A percentile compares a stretch with the other conserved stretches of the same genome.
Evolutionary conservation across 257 asterid genomes (phyloP).

Genomic region (Perilla frutescens): DNA sequence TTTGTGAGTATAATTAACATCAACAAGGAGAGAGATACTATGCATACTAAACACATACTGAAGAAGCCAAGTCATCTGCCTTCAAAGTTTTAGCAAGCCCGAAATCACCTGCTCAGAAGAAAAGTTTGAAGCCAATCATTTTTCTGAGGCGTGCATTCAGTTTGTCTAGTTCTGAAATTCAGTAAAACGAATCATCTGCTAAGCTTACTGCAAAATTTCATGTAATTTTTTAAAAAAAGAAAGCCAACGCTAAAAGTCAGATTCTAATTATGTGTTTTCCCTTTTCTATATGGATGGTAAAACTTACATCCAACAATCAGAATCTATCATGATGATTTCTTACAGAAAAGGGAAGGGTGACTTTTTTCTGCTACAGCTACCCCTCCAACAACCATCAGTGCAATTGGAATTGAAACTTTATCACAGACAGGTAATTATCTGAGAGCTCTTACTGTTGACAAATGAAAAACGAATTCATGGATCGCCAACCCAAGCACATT

Average conservation of each 20-base stretch:
- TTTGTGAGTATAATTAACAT: constrained; percentile 9
- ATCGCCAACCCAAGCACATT: too few species aligned
- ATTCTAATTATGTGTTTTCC: not conserved
- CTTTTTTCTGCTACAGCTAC: too few species aligned
- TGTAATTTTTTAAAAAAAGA: not conserved
- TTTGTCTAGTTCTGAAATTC: constrained; percentile 17
- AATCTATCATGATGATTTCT: too few species aligned
- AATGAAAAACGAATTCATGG: too few species aligned
- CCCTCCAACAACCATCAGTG: too few species aligned
- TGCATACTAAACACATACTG: constrained; percentile 62
- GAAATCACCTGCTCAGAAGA: constrained; percentile 77
- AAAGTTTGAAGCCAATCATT: constrained; percentile 26
- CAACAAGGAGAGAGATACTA: not conserved
- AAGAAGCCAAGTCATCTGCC: constrained; percentile 99
- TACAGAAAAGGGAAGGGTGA: too few species aligned
- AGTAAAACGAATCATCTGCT: constrained; percentile 17
- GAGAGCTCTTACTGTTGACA: too few species aligned
- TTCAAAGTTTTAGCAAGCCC: constrained; percentile 98
- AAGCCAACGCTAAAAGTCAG: not conserved
- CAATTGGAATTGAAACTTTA: too few species aligned
- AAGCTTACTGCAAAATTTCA: constrained; percentile 33
- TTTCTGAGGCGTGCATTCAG: constrained; percentile 19
- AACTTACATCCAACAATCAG: too few species aligned
- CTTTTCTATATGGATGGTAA: too few species aligned
- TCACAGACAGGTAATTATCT: too few species aligned